Conservation (phyloP, 139 green algal species). For the Pseudopediastrum boryanum region DNA sequence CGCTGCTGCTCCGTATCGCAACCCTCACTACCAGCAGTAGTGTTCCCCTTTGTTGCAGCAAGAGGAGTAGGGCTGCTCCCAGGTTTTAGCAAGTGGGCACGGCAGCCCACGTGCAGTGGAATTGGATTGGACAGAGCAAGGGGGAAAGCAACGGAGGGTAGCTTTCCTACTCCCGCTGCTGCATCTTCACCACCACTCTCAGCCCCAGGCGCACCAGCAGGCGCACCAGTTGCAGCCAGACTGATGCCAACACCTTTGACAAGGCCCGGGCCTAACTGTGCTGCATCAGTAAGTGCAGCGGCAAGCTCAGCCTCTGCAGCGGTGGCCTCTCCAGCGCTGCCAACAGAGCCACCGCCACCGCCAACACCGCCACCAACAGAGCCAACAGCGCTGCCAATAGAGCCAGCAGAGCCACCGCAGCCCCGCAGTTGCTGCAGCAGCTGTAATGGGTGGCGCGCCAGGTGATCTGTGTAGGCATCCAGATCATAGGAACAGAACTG, state of each 20-base stretch:
- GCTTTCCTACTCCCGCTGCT: neutral
- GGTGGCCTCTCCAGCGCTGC: too few species aligned
- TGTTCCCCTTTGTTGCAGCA: neutral
- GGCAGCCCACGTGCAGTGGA: neutral
- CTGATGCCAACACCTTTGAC: too few species aligned
- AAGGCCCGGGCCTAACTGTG: too few species aligned
- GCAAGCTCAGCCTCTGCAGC: too few species aligned
- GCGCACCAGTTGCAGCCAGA: too few species aligned
- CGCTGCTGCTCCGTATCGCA: neutral
- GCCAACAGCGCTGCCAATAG: too few species aligned
- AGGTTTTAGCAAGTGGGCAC: neutral
- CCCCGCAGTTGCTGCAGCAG: neutral
- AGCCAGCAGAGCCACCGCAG: too few species aligned
- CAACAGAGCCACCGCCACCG: too few species aligned
- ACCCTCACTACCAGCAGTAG: neutral
- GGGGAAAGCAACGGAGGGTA: neutral
- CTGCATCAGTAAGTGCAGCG: too few species aligned
- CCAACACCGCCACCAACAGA: too few species aligned
- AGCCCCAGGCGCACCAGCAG: too few species aligned
- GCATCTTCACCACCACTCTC: too few species aligned
- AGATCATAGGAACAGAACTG: constrained; percentile 24
- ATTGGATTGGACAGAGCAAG: constrained; percentile 2
- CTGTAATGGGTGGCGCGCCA: constrained; percentile 18
- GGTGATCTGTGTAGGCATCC: constrained; percentile 23
- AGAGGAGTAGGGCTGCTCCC: neutral